A percentile compares a stretch with the other conserved stretches of the same genome.
Evolutionary conservation across 2,329 filamentous ascomycete genomes (phyloP).

Genomic region (Stemphylium beticola): DNA sequence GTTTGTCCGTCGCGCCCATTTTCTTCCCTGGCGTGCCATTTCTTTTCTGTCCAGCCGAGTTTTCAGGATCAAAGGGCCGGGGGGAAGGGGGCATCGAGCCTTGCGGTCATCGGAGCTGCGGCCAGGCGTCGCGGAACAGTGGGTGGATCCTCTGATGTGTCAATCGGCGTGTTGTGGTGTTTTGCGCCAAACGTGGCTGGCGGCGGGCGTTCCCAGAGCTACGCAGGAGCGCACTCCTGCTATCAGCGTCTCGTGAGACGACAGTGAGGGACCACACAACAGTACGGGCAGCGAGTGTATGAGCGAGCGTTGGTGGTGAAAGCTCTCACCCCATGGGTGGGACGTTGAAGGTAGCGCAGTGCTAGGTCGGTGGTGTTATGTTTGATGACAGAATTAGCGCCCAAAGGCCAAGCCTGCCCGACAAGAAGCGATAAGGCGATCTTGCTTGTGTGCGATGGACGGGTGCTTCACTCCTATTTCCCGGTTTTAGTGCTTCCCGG

Average conservation of each 20-base stretch:
- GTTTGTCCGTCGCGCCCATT: slow-evolving; percentile 35
- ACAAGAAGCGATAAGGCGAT: slow-evolving; percentile 13
- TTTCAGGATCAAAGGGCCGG: slow-evolving; percentile 29
- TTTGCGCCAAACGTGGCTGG: slow-evolving; percentile 7
- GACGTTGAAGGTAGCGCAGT: slow-evolving; percentile 7
- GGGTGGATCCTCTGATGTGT: not conserved
- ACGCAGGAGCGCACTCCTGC: slow-evolving; percentile 8
- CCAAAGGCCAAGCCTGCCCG: slow-evolving; percentile 6
- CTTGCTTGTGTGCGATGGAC: slow-evolving; percentile 3
- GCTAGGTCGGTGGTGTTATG: slow-evolving; percentile 9
- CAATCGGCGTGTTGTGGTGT: slow-evolving; percentile 6
- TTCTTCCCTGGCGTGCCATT: slow-evolving; percentile 41
- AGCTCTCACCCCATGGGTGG: slow-evolving; percentile 10
- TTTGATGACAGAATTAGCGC: slow-evolving; percentile 14
- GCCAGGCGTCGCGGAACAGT: slow-evolving; percentile 14
- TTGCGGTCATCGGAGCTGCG: slow-evolving; percentile 27
- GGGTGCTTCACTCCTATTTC: not conserved
- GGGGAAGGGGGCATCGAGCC: slow-evolving; percentile 35
- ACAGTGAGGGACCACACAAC: not conserved
- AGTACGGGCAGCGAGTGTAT: slow-evolving; percentile 15
- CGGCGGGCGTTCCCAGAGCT: slow-evolving; percentile 14
- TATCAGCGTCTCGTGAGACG: not conserved
- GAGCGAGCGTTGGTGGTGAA: slow-evolving; percentile 9
- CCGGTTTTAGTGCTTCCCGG: not conserved
- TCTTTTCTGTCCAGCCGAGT: slow-evolving; percentile 27